phyloP scores from a whole-genome alignment of 192 early-diverging fungal genomes.

The Coemansia sp. region DNA sequence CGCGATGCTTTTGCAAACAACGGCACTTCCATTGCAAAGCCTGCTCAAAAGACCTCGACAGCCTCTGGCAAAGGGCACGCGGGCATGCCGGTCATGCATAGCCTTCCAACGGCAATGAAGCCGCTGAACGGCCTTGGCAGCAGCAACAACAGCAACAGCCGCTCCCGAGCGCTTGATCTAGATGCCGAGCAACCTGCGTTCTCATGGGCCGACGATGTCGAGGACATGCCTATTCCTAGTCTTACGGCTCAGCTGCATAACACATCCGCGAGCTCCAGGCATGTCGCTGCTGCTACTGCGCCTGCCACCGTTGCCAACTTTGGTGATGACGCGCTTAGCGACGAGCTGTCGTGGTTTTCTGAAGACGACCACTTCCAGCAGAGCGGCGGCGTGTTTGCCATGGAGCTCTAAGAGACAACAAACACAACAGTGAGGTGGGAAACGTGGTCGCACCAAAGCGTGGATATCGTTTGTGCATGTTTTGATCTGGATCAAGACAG shows the following conservation, averaged over 20 bases:
- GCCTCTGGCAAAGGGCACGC: background rate
- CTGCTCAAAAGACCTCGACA: background rate
- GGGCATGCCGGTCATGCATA: slow-evolving; percentile 29
- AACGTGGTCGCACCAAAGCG: too few relatives aligned
- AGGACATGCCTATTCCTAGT: slow-evolving; percentile 52
- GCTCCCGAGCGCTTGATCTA: slow-evolving; percentile 12
- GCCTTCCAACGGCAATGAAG: slow-evolving; percentile 31
- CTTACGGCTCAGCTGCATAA: slow-evolving; percentile 11
- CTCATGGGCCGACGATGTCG: slow-evolving; percentile 55
- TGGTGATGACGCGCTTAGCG: slow-evolving; percentile 44
- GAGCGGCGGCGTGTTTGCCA: slow-evolving; percentile 40
- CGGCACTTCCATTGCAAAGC: background rate
- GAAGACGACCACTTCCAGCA: slow-evolving; percentile 31
- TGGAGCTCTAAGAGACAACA: slow-evolving; percentile 28
- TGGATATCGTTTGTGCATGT: too few relatives aligned
- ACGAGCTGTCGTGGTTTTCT: slow-evolving; percentile 43
- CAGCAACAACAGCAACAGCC: background rate
- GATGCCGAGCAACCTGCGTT: slow-evolving; percentile 23
- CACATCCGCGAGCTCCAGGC: background rate
- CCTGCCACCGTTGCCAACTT: slow-evolving; percentile 9
- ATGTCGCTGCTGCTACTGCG: background rate
- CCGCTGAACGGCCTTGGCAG: background rate
- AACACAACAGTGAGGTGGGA: background rate
- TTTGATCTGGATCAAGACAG: too few relatives aligned
- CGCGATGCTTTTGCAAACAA: background rate